These are phyloP conservation scores for Pestalotiopsis sp. DNA, from an alignment of 2,329 filamentous ascomycete species.

Conservation along the genomic window DNA sequence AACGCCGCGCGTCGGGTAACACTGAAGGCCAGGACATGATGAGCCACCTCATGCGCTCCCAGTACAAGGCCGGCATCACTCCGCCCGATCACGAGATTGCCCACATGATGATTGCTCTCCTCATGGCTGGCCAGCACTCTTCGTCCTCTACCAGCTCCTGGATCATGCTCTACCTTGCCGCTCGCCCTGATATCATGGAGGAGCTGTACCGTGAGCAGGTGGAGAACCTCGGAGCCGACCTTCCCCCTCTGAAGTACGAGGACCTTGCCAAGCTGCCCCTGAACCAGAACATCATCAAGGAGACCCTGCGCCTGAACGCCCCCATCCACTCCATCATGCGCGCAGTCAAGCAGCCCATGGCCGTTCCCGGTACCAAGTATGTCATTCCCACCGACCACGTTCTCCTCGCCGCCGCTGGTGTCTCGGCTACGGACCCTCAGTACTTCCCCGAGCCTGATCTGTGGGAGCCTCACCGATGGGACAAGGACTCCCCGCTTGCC, in stretches of 20 bases:
- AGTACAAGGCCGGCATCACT: slow-evolving; percentile 79
- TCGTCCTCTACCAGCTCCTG: slow-evolving; percentile 83
- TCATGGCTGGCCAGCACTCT: slow-evolving; percentile 92
- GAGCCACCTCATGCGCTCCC: slow-evolving; percentile 84
- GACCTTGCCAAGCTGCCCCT: slow-evolving; percentile 78
- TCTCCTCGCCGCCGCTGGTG: slow-evolving; percentile 83
- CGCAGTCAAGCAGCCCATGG: slow-evolving; percentile 86
- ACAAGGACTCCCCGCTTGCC: slow-evolving; percentile 62
- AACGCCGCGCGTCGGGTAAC: slow-evolving; percentile 59
- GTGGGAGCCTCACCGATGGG: slow-evolving; percentile 95
- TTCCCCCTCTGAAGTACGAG: slow-evolving; percentile 77
- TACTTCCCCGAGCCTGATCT: slow-evolving; percentile 81
- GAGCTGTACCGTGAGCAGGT: slow-evolving; percentile 85
- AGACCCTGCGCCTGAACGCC: slow-evolving; percentile 87
- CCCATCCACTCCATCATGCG: slow-evolving; percentile 96
- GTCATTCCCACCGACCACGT: slow-evolving; percentile 80
- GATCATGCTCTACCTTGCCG: slow-evolving; percentile 81
- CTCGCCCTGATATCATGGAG: slow-evolving; percentile 76
- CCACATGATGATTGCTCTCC: slow-evolving; percentile 91
- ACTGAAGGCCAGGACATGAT: slow-evolving; percentile 76
- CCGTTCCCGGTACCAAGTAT: slow-evolving; percentile 79
- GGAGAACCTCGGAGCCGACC: slow-evolving; percentile 69
- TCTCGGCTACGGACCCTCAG: slow-evolving; percentile 70
- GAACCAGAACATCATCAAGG: slow-evolving; percentile 84
- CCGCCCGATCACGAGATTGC: slow-evolving; percentile 86